Percentiles rank a stretch among this genome's conserved stretches.
Conservation (phyloP, 148 eudicot species). For the Fagopyrum homotropicum region DNA sequence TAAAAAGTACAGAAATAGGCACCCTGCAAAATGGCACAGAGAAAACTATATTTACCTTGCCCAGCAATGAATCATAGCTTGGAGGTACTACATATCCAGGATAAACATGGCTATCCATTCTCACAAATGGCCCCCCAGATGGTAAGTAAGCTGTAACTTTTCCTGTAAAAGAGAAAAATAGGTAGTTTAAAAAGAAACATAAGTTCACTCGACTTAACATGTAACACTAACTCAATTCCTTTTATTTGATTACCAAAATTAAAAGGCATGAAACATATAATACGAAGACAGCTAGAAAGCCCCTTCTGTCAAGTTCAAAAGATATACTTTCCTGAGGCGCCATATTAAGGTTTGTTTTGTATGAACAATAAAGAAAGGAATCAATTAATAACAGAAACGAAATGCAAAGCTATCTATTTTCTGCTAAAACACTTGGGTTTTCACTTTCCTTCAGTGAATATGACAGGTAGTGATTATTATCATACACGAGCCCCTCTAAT, state of each 20-base stretch:
- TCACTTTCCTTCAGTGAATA: not conserved
- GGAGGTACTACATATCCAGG: slow-evolving; percentile 95
- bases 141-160: slow-evolving; percentile 84
- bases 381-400: not conserved
- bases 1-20: not conserved
- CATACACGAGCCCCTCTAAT: not conserved
- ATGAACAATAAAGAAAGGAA: not conserved
- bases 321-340: not conserved
- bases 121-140: slow-evolving; percentile 92
- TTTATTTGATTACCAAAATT: not conserved
- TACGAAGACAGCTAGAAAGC: not conserved
- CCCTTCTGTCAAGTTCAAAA: not conserved
- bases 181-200: no score
- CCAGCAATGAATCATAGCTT: slow-evolving; percentile 94
- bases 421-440: not conserved
- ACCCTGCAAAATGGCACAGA: not conserved
- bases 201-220: no score
- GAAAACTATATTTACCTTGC: slow-evolving; percentile 56
- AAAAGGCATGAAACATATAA: not conserved
- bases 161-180: slow-evolving; percentile 33
- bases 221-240: not conserved
- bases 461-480: not conserved
- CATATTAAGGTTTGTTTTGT: not conserved
- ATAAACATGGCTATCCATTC: slow-evolving; percentile 99
- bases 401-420: not conserved